A percentile compares a stretch with the other conserved stretches of the same genome.
These are phyloP conservation scores for Albifimbria verrucaria DNA, from an alignment of 2,329 filamentous ascomycete species.

Conservation along the genomic window DNA sequence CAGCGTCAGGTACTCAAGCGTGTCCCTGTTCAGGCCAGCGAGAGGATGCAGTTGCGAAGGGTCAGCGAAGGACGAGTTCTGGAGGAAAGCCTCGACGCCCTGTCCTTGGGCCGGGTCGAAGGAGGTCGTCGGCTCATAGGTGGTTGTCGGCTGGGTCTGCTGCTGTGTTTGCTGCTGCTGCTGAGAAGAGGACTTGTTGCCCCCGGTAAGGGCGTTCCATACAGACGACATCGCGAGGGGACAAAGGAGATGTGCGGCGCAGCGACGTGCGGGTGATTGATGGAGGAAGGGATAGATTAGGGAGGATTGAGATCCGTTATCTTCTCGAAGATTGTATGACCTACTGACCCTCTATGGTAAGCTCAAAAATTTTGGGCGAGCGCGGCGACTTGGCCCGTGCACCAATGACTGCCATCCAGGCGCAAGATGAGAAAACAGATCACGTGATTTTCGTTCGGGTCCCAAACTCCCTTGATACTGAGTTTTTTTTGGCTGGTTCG, in stretches of 20 bases:
- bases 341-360: not conserved
- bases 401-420: conserved; percentile 1
- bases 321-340: conserved; percentile 12
- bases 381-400: conserved; percentile 20
- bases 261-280: not conserved
- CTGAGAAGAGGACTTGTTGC: conserved; percentile 45
- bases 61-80: conserved; percentile 73
- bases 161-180: conserved; percentile 32
- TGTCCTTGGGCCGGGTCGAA: conserved; percentile 72
- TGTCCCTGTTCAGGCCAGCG: conserved; percentile 87
- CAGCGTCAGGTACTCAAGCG: conserved; percentile 89
- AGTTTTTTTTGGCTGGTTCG: too few relatives aligned
- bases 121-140: conserved; percentile 49
- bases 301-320: not conserved
- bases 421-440: not conserved
- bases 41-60: conserved; percentile 88
- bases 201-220: conserved; percentile 61
- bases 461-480: too few relatives aligned
- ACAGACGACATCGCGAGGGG: conserved; percentile 50
- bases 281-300: not conserved
- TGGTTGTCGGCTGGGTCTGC: conserved; percentile 35
- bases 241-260: conserved; percentile 5
- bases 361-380: conserved; percentile 26
- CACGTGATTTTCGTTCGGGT: not conserved
- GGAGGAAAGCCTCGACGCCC: conserved; percentile 85